Base-by-base conservation (phyloP, 2,329 filamentous ascomycete genomes). In the Ophiostoma sp. region DNA sequence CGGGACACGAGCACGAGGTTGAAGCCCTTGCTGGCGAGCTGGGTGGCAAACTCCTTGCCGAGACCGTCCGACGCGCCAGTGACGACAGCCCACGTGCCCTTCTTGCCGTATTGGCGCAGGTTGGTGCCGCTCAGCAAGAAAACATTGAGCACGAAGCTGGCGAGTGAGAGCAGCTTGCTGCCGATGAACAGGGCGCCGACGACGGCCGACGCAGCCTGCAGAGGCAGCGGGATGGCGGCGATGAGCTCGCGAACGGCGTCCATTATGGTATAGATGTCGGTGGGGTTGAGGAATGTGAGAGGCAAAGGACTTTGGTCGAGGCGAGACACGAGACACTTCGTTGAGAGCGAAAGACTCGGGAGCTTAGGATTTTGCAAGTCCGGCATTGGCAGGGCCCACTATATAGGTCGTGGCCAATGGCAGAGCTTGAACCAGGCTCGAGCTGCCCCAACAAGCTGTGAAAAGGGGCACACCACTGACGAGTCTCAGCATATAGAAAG, bases 41-140 rank as follows among this genome's bases (percentile, higher is more conserved):
- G 93, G 44, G 90, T 84, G 49, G 94, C 92, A 77, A 92, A 99
- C 81, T 99, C 95, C 80, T 97, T 98, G 77, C 95, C 95, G 71
- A 99, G 88, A 72, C 95, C 96, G 79, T 99, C 95, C 11, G 93
- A 97, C 66, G 94, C 95, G 72, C 95, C 95, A 40, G 95, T 99
- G 55, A 99, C 85, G 68, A 99, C 87, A 44, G 92, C 95, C 93
- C 94, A 99, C 69, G 90, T 93, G 71, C 94, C 94, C 75, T 92
- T 92, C 74, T 90, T 90, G 73, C 93, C 95, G 80, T 96, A 98
- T 73, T 90, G 92, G 74, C 89, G 89, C 69, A 99, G 88, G 72
- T 85, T 85, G 71, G 81, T 85, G 67, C 87, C 87, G 71, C 81
- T 81, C 9, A 93, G 81, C 69, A 93, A 76, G 75, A 93, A 92